phyloP scores from a whole-genome alignment of 208 protist genomes.

The Trypanosomatidae sp. region DNA sequence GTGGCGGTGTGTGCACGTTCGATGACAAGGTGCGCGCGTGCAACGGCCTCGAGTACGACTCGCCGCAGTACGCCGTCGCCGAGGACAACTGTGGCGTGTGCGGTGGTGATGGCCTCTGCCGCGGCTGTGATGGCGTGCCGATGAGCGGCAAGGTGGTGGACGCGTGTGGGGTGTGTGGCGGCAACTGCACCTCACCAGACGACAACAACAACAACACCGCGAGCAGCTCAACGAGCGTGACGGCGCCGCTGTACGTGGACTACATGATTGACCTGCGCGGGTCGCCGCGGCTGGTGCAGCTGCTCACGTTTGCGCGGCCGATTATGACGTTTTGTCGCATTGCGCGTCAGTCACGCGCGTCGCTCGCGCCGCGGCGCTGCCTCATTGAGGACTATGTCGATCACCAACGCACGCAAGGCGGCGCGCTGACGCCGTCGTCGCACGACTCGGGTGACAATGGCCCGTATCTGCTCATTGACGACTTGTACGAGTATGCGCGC shows the following conservation, averaged over 20 bases:
- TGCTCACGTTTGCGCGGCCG: no score
- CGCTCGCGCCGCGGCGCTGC: no score
- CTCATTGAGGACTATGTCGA: no score
- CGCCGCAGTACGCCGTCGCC: neutral
- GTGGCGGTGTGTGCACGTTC: slow-evolving; percentile 12
- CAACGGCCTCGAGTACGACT: slow-evolving; percentile 11
- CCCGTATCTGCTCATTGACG: no score
- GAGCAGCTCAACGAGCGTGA: no score
- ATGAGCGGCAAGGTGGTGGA: slow-evolving; percentile 18
- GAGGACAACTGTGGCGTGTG: slow-evolving; percentile 30
- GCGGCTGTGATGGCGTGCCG: slow-evolving; percentile 33
- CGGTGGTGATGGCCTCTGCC: slow-evolving; percentile 25
- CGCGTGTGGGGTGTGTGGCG: slow-evolving; percentile 39
- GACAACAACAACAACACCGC: slow-evolving; percentile 3
- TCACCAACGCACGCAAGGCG: no score
- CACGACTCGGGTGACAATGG: no score
- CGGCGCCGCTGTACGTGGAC: slow-evolving; percentile 9
- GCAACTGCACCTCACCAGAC: slow-evolving; percentile 20
- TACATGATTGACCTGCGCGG: slow-evolving; percentile 16
- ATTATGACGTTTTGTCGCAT: no score
- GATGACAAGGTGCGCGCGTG: slow-evolving; percentile 10
- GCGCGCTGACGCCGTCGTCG: no score
- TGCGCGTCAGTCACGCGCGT: no score
- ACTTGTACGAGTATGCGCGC: slow-evolving; percentile 11
- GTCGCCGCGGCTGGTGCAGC: neutral